These are phyloP conservation scores for Kwoniella dendrophila DNA, from an alignment of 768 basidiomycete species.

Conservation along the genomic window DNA sequence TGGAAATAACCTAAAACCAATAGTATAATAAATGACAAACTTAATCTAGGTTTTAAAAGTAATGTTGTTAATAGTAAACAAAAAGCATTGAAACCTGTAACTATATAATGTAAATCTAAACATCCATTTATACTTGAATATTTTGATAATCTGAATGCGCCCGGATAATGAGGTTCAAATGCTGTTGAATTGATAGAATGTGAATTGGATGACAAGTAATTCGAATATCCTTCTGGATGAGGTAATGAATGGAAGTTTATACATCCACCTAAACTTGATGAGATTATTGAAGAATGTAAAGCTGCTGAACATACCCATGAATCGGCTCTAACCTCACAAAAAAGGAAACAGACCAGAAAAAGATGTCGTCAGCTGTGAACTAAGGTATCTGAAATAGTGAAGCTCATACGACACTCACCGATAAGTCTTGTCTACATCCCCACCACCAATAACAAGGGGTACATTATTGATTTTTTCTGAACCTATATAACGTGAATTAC, in stretches of 20 bases:
- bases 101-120: slow-evolving; percentile 36
- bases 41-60: slow-evolving; percentile 28
- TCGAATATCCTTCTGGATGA: slow-evolving; percentile 25
- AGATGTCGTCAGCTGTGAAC: neutral
- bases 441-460: slow-evolving; percentile 42
- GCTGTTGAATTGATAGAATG: slow-evolving; percentile 28
- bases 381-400: neutral
- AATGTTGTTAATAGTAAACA: slow-evolving; percentile 35
- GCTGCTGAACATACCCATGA: slow-evolving; percentile 50
- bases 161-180: slow-evolving; percentile 37
- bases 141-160: slow-evolving; percentile 29
- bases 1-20: slow-evolving; percentile 41
- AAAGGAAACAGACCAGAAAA: neutral
- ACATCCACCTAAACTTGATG: slow-evolving; percentile 33
- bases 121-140: slow-evolving; percentile 22
- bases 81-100: slow-evolving; percentile 40
- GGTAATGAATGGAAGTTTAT: slow-evolving; percentile 29
- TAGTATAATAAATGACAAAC: slow-evolving; percentile 30
- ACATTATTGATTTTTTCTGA: slow-evolving; percentile 25
- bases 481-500: slow-evolving; percentile 47
- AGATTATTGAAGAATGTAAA: slow-evolving; percentile 37
- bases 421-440: slow-evolving; percentile 27
- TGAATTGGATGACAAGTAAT: slow-evolving; percentile 17
- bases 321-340: slow-evolving; percentile 34
- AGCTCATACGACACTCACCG: slow-evolving; percentile 38